phyloP scores from a whole-genome alignment of 306 rosid species.

The Phaseolus lunatus region DNA sequence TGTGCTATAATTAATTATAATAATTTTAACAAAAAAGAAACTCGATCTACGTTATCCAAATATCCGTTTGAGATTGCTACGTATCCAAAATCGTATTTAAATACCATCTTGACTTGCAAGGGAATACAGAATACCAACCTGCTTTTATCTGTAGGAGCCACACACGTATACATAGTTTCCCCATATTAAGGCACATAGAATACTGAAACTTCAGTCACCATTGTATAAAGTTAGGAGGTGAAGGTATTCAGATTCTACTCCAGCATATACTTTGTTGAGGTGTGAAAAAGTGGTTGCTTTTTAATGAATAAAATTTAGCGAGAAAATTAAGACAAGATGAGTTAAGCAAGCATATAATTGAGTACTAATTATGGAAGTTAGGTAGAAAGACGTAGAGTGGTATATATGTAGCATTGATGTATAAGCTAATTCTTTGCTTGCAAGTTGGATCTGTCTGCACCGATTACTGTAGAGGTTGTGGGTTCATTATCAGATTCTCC shows the following conservation, averaged over 20 bases:
- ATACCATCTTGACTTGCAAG: slow-evolving; percentile 44
- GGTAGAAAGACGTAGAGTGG: slow-evolving; percentile 41
- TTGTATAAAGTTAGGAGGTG: slow-evolving; percentile 17
- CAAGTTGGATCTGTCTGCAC: slow-evolving; percentile 51
- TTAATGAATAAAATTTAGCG: neutral
- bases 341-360: neutral
- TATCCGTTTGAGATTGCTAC: slow-evolving; percentile 15
- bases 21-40: no score
- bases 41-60: neutral
- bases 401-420: slow-evolving; percentile 44
- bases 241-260: neutral
- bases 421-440: slow-evolving; percentile 61
- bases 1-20: no score
- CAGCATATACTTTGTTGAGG: slow-evolving; percentile 9
- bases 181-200: slow-evolving; percentile 33
- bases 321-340: slow-evolving; percentile 12
- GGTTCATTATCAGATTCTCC: slow-evolving; percentile 44
- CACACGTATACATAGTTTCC: slow-evolving; percentile 41
- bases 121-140: slow-evolving; percentile 13
- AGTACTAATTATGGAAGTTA: slow-evolving; percentile 40
- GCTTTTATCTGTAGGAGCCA: slow-evolving; percentile 18
- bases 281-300: neutral
- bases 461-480: slow-evolving; percentile 49
- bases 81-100: slow-evolving; percentile 30
- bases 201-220: neutral